Evolutionary conservation across 2,329 filamentous ascomycete genomes (phyloP).

Genomic region (Alternaria brassicicola): DNA sequence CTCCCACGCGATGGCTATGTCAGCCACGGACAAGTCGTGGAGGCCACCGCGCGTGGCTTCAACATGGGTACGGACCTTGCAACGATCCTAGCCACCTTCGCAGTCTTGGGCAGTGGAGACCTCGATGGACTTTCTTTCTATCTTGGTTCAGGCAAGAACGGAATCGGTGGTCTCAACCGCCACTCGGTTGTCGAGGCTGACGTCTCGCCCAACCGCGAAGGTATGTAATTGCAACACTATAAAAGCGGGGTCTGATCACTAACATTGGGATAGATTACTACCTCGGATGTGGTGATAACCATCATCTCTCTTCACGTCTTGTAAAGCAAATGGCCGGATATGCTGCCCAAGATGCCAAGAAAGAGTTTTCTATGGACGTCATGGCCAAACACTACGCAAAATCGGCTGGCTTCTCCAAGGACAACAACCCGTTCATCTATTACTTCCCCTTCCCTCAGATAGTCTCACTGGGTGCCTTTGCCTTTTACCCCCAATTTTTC

Average conservation of each 20-base stretch:
- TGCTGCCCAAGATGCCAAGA: slow-evolving; percentile 25
- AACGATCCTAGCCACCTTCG: slow-evolving; percentile 40
- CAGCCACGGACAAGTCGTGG: slow-evolving; percentile 22
- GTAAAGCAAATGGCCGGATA: slow-evolving; percentile 22
- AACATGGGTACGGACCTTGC: slow-evolving; percentile 37
- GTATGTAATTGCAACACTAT: slow-evolving; percentile 36
- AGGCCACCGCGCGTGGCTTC: slow-evolving; percentile 26
- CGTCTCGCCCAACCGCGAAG: slow-evolving; percentile 38
- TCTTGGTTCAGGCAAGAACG: slow-evolving; percentile 26
- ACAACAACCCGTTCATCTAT: slow-evolving; percentile 53
- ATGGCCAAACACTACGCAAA: slow-evolving; percentile 33
- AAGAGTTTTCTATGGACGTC: slow-evolving; percentile 34
- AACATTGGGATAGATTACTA: slow-evolving; percentile 44
- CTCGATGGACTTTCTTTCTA: slow-evolving; percentile 28
- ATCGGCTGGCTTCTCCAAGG: slow-evolving; percentile 52
- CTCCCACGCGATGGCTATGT: slow-evolving; percentile 54
- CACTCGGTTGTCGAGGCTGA: slow-evolving; percentile 52
- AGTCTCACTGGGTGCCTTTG: slow-evolving; percentile 54
- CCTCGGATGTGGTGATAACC: slow-evolving; percentile 48
- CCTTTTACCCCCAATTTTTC: slow-evolving; percentile 39
- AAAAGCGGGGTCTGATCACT: slow-evolving; percentile 27
- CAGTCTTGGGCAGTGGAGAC: slow-evolving; percentile 29
- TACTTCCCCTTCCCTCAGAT: slow-evolving; percentile 51
- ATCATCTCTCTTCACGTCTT: slow-evolving; percentile 46
- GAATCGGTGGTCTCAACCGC: slow-evolving; percentile 41